Percentiles rank a stretch among this genome's conserved stretches.
These are phyloP conservation scores for Alnus rubra DNA, from an alignment of 306 rosid species.

Conservation along the genomic window DNA sequence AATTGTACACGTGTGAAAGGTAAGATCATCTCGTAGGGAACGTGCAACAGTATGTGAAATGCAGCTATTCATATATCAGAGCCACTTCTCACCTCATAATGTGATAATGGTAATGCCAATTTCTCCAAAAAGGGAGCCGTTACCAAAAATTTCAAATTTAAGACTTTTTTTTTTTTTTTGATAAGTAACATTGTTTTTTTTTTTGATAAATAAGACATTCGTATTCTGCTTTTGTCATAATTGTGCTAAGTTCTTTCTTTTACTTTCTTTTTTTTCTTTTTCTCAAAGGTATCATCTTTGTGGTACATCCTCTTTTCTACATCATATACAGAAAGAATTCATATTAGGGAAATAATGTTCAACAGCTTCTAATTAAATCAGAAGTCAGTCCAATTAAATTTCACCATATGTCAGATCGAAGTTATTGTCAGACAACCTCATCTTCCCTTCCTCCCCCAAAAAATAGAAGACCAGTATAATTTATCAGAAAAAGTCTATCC, in stretches of 20 bases:
- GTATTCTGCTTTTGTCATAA: background rate
- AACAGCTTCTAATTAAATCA: background rate
- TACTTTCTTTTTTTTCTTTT: background rate
- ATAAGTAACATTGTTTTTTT: too few species aligned
- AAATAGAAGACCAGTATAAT: background rate
- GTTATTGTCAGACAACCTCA: background rate
- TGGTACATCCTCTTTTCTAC: slow-evolving; percentile 1
- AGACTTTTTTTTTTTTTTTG: background rate
- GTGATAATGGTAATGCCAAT: background rate
- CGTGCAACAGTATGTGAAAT: background rate
- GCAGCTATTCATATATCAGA: background rate
- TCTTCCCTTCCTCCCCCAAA: background rate
- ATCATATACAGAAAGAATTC: background rate
- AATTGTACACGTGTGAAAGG: background rate
- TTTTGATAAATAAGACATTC: too few species aligned
- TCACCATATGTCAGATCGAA: background rate
- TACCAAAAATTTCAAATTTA: background rate
- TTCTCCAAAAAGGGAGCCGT: background rate
- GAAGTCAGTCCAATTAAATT: background rate
- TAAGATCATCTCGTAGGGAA: background rate
- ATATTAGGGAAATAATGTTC: background rate
- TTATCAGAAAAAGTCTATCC: background rate
- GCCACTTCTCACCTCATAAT: background rate
- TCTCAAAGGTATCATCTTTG: background rate
- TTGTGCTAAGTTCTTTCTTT: background rate